Percentiles rank a stretch among this genome's conserved stretches.
Conservation (phyloP, 495 filamentous ascomycete species). For the Acidomyces sp. region DNA sequence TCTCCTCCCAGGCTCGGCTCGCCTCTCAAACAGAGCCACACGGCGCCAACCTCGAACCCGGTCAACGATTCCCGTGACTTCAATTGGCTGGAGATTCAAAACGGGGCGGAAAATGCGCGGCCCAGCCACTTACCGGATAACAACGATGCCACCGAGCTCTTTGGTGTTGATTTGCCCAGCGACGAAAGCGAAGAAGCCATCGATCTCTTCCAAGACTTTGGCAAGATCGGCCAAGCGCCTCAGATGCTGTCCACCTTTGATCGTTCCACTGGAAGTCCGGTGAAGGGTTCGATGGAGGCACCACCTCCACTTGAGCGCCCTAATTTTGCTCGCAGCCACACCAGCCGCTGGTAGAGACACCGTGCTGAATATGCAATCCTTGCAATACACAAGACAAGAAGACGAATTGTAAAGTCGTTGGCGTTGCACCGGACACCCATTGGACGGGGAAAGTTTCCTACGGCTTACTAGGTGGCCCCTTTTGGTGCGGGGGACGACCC, state of each 20-base stretch:
- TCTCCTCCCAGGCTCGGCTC: constrained; percentile 21
- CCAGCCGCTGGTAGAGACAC: constrained; percentile 16
- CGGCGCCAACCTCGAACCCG: constrained; percentile 20
- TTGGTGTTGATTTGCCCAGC: constrained; percentile 41
- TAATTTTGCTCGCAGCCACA: constrained; percentile 9
- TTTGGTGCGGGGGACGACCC: too few species aligned
- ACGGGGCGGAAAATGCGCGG: constrained; percentile 11
- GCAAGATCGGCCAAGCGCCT: constrained; percentile 54
- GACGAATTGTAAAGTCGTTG: background rate
- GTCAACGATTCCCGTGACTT: constrained; percentile 13
- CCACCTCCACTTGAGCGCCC: constrained; percentile 9
- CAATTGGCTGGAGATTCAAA: constrained; percentile 9
- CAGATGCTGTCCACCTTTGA: background rate
- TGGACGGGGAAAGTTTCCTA: too few species aligned
- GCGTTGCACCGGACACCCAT: too few species aligned
- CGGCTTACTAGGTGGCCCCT: too few species aligned
- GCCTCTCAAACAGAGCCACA: constrained; percentile 18
- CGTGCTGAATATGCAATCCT: background rate
- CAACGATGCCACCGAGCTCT: constrained; percentile 46
- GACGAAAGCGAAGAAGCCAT: constrained; percentile 49
- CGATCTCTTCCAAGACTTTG: constrained; percentile 79
- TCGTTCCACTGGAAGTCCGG: constrained; percentile 12
- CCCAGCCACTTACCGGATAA: constrained; percentile 36
- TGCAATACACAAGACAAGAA: background rate
- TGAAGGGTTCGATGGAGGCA: constrained; percentile 7